Conservation (phyloP, 805 yeast species). For the Sporopachydermia quercuum region DNA sequence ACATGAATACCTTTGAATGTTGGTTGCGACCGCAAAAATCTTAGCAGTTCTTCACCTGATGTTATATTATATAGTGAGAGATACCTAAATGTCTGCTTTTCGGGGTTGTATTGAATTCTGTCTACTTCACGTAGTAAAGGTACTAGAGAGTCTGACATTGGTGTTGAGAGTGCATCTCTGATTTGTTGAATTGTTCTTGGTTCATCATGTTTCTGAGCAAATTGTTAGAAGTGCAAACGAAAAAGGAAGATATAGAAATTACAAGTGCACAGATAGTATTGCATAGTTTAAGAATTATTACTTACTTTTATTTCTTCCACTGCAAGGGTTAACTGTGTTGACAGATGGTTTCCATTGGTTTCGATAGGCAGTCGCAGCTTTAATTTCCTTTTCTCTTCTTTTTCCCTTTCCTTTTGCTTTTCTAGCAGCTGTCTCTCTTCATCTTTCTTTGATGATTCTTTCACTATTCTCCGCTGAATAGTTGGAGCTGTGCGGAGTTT, state of each 20-base stretch:
- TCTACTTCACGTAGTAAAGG: conserved; percentile 64
- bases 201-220: conserved; percentile 30
- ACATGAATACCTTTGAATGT: conserved; percentile 82
- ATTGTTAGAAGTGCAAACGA: neutral
- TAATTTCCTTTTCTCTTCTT: conserved; percentile 3
- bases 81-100: conserved; percentile 59
- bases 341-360: conserved; percentile 40
- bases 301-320: conserved; percentile 70
- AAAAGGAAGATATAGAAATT: neutral
- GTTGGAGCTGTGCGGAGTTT: conserved; percentile 45
- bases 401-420: conserved; percentile 17
- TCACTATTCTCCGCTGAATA: conserved; percentile 18
- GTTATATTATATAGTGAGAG: conserved; percentile 81
- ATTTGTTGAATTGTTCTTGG: conserved; percentile 57
- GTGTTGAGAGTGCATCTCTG: conserved; percentile 47
- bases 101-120: conserved; percentile 54
- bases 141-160: conserved; percentile 49
- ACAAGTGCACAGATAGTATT: neutral
- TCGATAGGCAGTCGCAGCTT: conserved; percentile 4
- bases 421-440: conserved; percentile 12
- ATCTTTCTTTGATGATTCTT: conserved; percentile 13
- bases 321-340: conserved; percentile 81
- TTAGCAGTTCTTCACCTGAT: conserved; percentile 60
- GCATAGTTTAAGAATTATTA: conserved; percentile 2
- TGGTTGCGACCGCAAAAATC: conserved; percentile 61